Evolutionary conservation across 306 rosid genomes (phyloP), one percentile per base, ranked within the genome.

Genomic region (Trifolium fragiferum): DNA sequence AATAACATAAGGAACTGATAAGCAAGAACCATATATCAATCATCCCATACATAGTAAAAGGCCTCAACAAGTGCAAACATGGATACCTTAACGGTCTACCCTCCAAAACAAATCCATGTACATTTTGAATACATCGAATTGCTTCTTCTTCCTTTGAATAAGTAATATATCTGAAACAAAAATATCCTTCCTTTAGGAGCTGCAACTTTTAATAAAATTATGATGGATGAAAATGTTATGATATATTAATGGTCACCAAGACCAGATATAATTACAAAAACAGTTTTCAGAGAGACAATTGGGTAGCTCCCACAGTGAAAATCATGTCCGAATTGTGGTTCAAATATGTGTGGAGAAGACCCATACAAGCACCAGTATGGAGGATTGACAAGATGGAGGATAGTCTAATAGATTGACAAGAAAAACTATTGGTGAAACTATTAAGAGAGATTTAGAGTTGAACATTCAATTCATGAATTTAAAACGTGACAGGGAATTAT

Each of bases 91-190:
- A 87, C 35, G 96, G 84, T 85, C 84, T 89, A 58, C 92, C 93
- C 40, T 95, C 99, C 93, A 95, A 81, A 75, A 92, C 84, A 84
- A 92, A 95, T 78, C 97, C 98, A 86, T 92, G 99, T 80, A 95
- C 98, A 87, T 89, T 87, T 84, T 92, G 97, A 86, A 95, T 95
- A 76, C 99, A 95, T n/a, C 97, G 97, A 87, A 95, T 80, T 12
- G 99, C 98, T 84, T 95, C 99, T 64, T 92, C 98, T 80, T 95
- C 99, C 84, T 86, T 95, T 16, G 96, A 84, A 82, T 92, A 95
- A 57, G 99, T 95, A 82, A 95, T 95, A 95, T 95, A 95, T 86
- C 99, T 95, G 90, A 57, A 68, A 71, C 74, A 33, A 61, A 73
- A 70, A 49, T 30, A 58, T 14, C 21, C 10, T 60, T 32, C 66